These are phyloP conservation scores for Sutorius australiensis DNA, from an alignment of 768 basidiomycete species.

Conservation along the genomic window DNA sequence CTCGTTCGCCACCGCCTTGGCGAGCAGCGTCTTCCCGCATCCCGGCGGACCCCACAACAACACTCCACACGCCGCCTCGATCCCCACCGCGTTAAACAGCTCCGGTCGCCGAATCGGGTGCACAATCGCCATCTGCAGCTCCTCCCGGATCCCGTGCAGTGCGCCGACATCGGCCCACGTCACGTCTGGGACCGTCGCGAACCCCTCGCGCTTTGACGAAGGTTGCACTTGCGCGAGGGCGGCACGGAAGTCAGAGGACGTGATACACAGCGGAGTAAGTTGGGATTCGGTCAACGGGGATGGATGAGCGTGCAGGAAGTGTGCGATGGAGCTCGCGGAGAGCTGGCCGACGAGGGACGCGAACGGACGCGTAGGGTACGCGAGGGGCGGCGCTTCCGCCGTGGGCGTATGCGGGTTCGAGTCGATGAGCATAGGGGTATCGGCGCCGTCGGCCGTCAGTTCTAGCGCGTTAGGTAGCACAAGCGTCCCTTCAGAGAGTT, in stretches of 20 bases:
- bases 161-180: constrained; percentile 96
- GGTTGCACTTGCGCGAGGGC: constrained; percentile 92
- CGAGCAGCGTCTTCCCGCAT: constrained; percentile 96
- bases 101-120: constrained; percentile 90
- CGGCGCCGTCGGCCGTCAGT: constrained; percentile 15
- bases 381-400: constrained; percentile 11
- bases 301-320: constrained; percentile 88
- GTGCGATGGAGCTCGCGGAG: constrained; percentile 70
- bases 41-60: constrained; percentile 99
- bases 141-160: constrained; percentile 78
- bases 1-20: constrained; percentile 97
- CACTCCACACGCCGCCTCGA: constrained; percentile 89
- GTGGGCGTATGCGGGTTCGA: constrained; percentile 15
- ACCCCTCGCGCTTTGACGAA: constrained; percentile 95
- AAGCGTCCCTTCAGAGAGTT: constrained; percentile 63
- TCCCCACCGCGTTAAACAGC: constrained; percentile 83
- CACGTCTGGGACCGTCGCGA: constrained; percentile 94
- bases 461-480: constrained; percentile 44
- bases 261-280: constrained; percentile 79
- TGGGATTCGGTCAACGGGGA: constrained; percentile 71
- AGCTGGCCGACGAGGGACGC: constrained; percentile 38
- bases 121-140: constrained; percentile 96
- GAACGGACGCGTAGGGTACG: constrained; percentile 30
- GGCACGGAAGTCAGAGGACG: constrained; percentile 68
- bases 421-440: constrained; percentile 39